These are phyloP conservation scores for Neonectria ditissima DNA, from an alignment of 2,329 filamentous ascomycete species.

Conservation along the genomic window DNA sequence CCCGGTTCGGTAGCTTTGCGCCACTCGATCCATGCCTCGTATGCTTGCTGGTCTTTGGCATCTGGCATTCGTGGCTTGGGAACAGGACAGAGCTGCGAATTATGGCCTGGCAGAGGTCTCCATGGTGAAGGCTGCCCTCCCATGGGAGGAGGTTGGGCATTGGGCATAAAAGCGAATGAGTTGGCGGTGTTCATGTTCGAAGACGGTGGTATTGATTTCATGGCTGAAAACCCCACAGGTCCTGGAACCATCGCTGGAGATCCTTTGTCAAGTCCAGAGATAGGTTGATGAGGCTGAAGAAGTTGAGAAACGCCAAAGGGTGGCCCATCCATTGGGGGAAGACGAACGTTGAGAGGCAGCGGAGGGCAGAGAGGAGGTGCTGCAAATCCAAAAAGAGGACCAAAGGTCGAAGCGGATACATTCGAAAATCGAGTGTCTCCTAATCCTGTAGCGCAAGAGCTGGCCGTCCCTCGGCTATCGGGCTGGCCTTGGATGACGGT, in stretches of 20 bases:
- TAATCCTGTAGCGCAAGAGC: not conserved
- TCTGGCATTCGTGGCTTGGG: constrained; percentile 57
- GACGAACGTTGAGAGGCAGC: not conserved
- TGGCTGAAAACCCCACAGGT: not conserved
- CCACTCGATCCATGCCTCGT: constrained; percentile 63
- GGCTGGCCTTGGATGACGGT: not conserved
- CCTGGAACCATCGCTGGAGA: constrained; percentile 1
- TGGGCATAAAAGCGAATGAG: not conserved
- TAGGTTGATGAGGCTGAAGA: not conserved
- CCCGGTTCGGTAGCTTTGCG: constrained; percentile 61
- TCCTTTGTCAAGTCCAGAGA: not conserved
- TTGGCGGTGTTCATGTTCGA: not conserved
- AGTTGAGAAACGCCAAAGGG: not conserved
- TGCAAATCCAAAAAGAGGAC: constrained; percentile 21
- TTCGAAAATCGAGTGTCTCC: constrained; percentile 1
- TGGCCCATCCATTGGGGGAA: not conserved
- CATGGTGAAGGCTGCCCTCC: constrained; percentile 3
- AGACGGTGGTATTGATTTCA: not conserved
- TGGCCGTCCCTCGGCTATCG: not conserved
- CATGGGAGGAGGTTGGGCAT: constrained; percentile 1
- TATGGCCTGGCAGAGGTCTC: not conserved
- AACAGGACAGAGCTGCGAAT: constrained; percentile 39
- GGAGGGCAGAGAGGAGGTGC: constrained; percentile 4
- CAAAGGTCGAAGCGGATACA: constrained; percentile 10
- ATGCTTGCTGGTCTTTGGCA: constrained; percentile 57